phyloP scores from a whole-genome alignment of 139 green algal genomes.

The Chlamydomonas asymmetrica region DNA sequence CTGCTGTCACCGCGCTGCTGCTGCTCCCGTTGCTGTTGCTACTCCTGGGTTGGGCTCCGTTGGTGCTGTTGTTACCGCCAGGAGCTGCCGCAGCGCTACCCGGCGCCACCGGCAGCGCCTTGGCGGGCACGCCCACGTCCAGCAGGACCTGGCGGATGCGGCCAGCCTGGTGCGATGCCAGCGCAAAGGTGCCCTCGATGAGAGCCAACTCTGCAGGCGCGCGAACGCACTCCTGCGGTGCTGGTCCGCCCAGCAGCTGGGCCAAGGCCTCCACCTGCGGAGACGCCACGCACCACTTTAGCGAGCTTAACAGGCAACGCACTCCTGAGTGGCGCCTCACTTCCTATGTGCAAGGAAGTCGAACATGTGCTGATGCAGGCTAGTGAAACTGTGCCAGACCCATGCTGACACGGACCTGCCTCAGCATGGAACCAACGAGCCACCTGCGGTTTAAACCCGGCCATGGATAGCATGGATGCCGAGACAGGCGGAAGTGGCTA shows the following conservation, averaged over 20 bases:
- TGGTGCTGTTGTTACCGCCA: conserved; percentile 1
- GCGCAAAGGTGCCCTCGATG: conserved; percentile 56
- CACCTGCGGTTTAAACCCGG: too few species aligned
- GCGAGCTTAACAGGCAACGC: too few species aligned
- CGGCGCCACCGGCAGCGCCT: conserved; percentile 21
- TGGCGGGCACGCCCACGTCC: conserved; percentile 26
- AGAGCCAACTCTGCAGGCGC: conserved; percentile 57
- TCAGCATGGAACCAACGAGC: too few species aligned
- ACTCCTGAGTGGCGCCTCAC: too few species aligned
- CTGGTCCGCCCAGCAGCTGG: conserved; percentile 70
- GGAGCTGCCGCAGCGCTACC: background rate
- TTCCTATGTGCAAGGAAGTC: too few species aligned
- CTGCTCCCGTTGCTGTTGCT: background rate
- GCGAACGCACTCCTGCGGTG: conserved; percentile 62
- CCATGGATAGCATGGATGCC: too few species aligned
- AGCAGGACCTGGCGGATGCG: conserved; percentile 36
- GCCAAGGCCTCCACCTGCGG: conserved; percentile 58
- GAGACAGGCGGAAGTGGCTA: too few species aligned
- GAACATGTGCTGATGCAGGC: too few species aligned
- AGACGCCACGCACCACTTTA: background rate
- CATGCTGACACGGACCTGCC: too few species aligned
- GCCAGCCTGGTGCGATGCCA: conserved; percentile 29
- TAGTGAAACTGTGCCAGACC: background rate
- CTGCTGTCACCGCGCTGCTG: background rate
- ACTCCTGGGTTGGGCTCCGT: background rate